Percentiles rank a stretch among this genome's conserved stretches.
Conservation (phyloP, 2,329 filamentous ascomycete species). For the Xylaria sp. region DNA sequence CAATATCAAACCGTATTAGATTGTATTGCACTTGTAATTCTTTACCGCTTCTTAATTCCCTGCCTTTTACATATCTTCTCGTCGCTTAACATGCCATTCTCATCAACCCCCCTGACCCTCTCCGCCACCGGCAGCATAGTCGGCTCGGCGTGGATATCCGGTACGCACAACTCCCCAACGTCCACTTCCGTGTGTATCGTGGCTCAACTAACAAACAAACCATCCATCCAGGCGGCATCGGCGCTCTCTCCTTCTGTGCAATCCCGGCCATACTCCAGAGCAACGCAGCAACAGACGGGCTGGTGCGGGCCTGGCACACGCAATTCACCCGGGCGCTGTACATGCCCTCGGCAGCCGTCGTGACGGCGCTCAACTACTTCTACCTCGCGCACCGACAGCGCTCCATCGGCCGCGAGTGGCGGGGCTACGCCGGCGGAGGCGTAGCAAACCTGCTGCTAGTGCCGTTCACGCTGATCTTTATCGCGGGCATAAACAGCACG, state of each 20-base stretch:
- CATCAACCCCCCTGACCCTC: conserved; percentile 34
- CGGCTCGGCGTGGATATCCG: conserved; percentile 38
- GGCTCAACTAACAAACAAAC: not conserved
- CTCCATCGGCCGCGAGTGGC: conserved; percentile 30
- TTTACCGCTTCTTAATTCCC: too few species aligned
- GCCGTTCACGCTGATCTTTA: conserved; percentile 33
- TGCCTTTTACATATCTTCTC: too few species aligned
- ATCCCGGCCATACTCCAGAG: conserved; percentile 33
- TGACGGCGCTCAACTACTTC: conserved; percentile 33
- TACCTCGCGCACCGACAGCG: conserved; percentile 31
- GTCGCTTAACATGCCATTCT: too few species aligned
- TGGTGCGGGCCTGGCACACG: conserved; percentile 33
- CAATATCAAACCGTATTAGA: too few species aligned
- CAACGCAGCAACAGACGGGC: conserved; percentile 28
- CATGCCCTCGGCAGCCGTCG: conserved; percentile 29
- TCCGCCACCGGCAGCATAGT: conserved; percentile 34
- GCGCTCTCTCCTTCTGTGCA: conserved; percentile 31
- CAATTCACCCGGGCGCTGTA: conserved; percentile 33
- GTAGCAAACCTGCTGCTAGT: conserved; percentile 33
- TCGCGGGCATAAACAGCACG: conserved; percentile 29
- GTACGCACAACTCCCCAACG: conserved; percentile 20
- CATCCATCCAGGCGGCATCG: conserved; percentile 29
- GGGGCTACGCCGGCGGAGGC: conserved; percentile 32
- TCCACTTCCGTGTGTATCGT: not conserved
- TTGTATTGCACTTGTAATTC: too few species aligned